A percentile compares a stretch with the other conserved stretches of the same genome.
Evolutionary conservation across 257 asterid species (phyloP).

Genomic region (Solanum boliviense): DNA sequence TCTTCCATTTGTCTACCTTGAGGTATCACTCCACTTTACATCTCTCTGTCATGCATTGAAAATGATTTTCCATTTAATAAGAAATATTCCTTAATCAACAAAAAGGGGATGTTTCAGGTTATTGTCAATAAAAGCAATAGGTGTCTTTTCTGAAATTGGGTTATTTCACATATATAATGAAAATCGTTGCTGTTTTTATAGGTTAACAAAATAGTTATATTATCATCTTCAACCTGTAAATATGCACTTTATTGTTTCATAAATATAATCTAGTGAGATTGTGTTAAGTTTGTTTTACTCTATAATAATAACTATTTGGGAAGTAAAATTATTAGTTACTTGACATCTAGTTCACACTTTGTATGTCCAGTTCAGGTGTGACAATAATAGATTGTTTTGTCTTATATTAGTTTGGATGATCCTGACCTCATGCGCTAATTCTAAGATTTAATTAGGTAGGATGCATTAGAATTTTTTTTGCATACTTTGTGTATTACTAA

Average conservation of each 20-base stretch:
- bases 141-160: neutral
- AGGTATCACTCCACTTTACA: slow-evolving; percentile 32
- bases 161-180: neutral
- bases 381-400: neutral
- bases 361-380: neutral
- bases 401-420: neutral
- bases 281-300: neutral
- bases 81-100: neutral
- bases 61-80: neutral
- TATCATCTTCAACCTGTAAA: neutral
- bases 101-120: neutral
- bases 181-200: neutral
- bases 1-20: slow-evolving; percentile 33
- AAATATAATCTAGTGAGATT: neutral
- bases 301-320: neutral
- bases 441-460: neutral
- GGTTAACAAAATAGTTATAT: neutral
- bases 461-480: too few relatives aligned
- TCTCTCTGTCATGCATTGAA: neutral
- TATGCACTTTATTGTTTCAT: neutral
- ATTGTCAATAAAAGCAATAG: neutral
- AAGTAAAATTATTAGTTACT: neutral
- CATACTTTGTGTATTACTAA: too few relatives aligned
- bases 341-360: neutral
- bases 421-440: neutral